Evolutionary conservation across 805 yeast species (phyloP).

Genomic region (Cyberlindnera sargentensis): DNA sequence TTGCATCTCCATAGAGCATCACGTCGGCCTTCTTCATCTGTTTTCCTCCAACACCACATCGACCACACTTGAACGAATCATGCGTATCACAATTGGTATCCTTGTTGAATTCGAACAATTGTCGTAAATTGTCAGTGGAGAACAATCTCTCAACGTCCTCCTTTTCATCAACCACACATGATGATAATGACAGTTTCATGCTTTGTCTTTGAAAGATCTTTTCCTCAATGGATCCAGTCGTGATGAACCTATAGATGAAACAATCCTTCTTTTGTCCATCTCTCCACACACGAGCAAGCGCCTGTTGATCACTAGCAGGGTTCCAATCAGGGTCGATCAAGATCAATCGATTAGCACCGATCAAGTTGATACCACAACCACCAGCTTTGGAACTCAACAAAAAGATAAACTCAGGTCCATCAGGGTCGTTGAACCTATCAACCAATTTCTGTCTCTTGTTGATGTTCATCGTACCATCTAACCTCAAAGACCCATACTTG

Average conservation of each 20-base stretch:
- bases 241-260: slow-evolving; percentile 86
- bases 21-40: slow-evolving; percentile 68
- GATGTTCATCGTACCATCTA: slow-evolving; percentile 91
- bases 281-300: slow-evolving; percentile 96
- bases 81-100: slow-evolving; percentile 84
- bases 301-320: slow-evolving; percentile 98
- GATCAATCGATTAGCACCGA: slow-evolving; percentile 90
- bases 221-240: slow-evolving; percentile 94
- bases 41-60: slow-evolving; percentile 52
- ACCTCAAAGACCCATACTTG: slow-evolving; percentile 69
- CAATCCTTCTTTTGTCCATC: slow-evolving; percentile 98
- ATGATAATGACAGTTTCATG: slow-evolving; percentile 85
- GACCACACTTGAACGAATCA: slow-evolving; percentile 79
- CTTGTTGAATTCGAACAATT: slow-evolving; percentile 64
- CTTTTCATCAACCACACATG: slow-evolving; percentile 95
- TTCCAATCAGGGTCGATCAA: slow-evolving; percentile 95
- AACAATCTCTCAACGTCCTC: slow-evolving; percentile 92
- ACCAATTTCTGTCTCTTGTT: slow-evolving; percentile 91
- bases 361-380: slow-evolving; percentile 95
- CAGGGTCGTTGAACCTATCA: slow-evolving; percentile 86
- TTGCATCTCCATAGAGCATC: slow-evolving; percentile 95
- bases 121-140: slow-evolving; percentile 71
- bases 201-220: slow-evolving; percentile 94
- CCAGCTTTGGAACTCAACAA: slow-evolving; percentile 94
- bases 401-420: slow-evolving; percentile 80